Conservation (phyloP, 192 early-diverging fungal genomes). For the Backusella morwellensis region DNA sequence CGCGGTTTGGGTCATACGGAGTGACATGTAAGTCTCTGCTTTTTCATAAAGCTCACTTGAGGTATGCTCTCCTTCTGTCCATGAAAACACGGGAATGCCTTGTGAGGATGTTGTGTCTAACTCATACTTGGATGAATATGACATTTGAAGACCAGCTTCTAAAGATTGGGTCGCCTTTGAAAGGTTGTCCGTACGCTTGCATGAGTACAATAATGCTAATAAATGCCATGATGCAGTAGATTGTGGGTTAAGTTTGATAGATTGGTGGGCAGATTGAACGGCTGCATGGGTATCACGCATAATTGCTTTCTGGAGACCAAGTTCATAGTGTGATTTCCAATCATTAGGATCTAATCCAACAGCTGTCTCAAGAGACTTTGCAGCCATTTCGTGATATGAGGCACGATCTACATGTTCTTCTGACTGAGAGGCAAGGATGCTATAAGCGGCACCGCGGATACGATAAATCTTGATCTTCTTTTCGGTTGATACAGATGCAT, state of each 20-base stretch:
- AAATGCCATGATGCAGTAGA: conserved; percentile 73
- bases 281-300: conserved; percentile 59
- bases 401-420: conserved; percentile 6
- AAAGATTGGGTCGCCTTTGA: conserved; percentile 61
- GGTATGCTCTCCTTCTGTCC: conserved; percentile 51
- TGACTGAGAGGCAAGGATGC: background rate
- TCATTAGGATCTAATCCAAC: conserved; percentile 42
- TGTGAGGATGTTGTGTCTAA: background rate
- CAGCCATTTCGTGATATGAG: background rate
- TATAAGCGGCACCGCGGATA: background rate
- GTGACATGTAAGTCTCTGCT: conserved; percentile 35
- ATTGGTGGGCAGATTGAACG: conserved; percentile 47
- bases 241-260: conserved; percentile 49
- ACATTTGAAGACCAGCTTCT: conserved; percentile 50
- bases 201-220: conserved; percentile 60
- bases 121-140: conserved; percentile 44
- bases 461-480: background rate
- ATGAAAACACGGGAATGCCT: conserved; percentile 3
- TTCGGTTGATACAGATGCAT: background rate
- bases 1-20: conserved; percentile 2
- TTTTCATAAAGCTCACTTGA: conserved; percentile 49
- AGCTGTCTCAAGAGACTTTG: conserved; percentile 40
- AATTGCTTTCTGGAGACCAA: conserved; percentile 63
- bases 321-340: conserved; percentile 59
- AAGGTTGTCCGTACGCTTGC: conserved; percentile 55